These are phyloP conservation scores for Quercus tomentella DNA, from an alignment of 331 rosid species.

Conservation along the genomic window DNA sequence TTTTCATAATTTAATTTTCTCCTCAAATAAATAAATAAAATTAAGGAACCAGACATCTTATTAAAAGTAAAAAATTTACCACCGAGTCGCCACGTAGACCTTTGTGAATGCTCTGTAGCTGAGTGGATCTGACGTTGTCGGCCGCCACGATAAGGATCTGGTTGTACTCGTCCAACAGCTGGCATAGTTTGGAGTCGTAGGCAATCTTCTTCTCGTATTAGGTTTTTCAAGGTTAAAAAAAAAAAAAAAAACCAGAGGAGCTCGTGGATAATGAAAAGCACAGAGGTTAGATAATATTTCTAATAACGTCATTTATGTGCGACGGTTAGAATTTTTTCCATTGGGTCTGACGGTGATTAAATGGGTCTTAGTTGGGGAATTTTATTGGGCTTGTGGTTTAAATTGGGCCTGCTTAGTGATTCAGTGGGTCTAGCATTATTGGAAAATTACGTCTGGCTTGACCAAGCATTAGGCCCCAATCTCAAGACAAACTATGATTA, in stretches of 20 bases:
- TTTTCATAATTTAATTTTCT: no score
- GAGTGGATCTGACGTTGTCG: constrained; percentile 77
- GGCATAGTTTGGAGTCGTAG: constrained; percentile 71
- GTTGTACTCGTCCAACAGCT: constrained; percentile 54
- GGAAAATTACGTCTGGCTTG: no score
- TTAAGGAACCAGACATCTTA: background rate
- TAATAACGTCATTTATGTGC: constrained; percentile 3
- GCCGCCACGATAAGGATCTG: constrained; percentile 80
- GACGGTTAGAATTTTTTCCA: constrained; percentile 6
- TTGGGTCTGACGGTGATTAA: background rate
- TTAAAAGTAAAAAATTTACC: constrained; percentile 12
- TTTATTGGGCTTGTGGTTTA: background rate
- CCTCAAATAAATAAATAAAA: background rate
- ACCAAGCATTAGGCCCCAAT: background rate
- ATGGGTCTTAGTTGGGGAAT: background rate
- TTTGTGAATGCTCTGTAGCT: constrained; percentile 70
- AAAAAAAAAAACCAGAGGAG: no score
- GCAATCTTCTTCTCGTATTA: constrained; percentile 71
- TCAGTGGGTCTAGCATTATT: background rate
- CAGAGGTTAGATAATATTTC: no score
- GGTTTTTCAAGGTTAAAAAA: background rate
- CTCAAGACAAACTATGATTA: background rate
- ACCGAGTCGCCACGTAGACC: constrained; percentile 81
- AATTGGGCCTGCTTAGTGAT: background rate
- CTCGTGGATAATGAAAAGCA: background rate